phyloP scores from a whole-genome alignment of 2,329 filamentous ascomycete genomes.

The Aaosphaeria pasadenensis region DNA sequence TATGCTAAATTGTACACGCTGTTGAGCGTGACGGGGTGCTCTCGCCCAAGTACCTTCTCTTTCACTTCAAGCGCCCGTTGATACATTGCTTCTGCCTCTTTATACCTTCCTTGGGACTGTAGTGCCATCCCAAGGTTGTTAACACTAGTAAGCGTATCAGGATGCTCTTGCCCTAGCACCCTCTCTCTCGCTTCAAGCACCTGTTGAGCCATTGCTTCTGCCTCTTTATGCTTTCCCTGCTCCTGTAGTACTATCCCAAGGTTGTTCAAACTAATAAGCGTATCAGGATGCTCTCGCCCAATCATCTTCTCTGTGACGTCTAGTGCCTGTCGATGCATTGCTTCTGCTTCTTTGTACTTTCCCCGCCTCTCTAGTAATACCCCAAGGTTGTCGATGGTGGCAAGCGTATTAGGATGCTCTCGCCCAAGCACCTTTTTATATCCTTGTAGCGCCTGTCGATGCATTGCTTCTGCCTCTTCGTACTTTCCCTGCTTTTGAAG shows the following conservation, averaged over 20 bases:
- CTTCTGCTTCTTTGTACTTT: neutral
- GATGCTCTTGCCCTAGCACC: constrained; percentile 1
- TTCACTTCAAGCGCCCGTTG: constrained; percentile 2
- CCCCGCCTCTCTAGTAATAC: neutral
- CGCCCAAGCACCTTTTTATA: constrained; percentile 6
- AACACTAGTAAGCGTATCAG: constrained; percentile 4
- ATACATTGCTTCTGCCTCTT: constrained; percentile 2
- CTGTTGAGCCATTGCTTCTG: neutral
- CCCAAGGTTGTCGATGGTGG: neutral
- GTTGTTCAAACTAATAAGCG: neutral
- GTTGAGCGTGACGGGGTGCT: constrained; percentile 6
- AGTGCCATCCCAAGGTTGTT: constrained; percentile 1
- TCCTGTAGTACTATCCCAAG: neutral
- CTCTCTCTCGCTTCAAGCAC: neutral
- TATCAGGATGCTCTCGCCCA: constrained; percentile 1
- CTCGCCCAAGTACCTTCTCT: constrained; percentile 7
- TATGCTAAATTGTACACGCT: constrained; percentile 4
- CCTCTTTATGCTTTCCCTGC: neutral
- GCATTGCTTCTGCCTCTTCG: constrained; percentile 4
- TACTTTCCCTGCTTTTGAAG: constrained; percentile 10
- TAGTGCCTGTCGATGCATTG: neutral
- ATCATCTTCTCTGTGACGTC: constrained; percentile 1
- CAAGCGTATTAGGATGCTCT: neutral
- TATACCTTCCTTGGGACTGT: constrained; percentile 2
- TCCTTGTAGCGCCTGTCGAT: constrained; percentile 8